These are phyloP conservation scores for Apostasia shenzhenica DNA, from an alignment of 106 monocot genomes.

Conservation along the genomic window DNA sequence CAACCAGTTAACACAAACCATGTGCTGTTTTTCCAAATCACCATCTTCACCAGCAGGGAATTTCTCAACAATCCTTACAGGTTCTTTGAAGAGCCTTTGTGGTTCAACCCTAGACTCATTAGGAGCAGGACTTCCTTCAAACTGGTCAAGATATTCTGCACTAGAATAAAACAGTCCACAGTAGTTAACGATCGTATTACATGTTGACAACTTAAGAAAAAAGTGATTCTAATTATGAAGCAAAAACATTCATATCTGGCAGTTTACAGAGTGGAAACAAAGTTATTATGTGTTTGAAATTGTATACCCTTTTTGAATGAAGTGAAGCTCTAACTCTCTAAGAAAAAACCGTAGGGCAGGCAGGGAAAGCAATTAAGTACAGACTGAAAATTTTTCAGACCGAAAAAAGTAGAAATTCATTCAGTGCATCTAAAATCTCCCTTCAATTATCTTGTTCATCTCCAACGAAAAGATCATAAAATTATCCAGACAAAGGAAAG, in stretches of 20 bases:
- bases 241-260: background rate
- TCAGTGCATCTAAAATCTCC: too few relatives aligned
- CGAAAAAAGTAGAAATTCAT: too few relatives aligned
- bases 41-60: slow-evolving; percentile 79
- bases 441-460: too few relatives aligned
- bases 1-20: slow-evolving; percentile 96
- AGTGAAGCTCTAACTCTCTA: too few relatives aligned
- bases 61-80: slow-evolving; percentile 70
- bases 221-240: background rate
- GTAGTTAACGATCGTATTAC: background rate
- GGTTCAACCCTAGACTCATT: slow-evolving; percentile 76
- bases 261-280: too few relatives aligned
- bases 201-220: background rate
- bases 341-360: too few relatives aligned
- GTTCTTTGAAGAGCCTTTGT: slow-evolving; percentile 81
- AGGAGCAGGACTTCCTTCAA: slow-evolving; percentile 50
- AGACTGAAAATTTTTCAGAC: too few relatives aligned
- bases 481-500: too few relatives aligned
- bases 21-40: slow-evolving; percentile 78
- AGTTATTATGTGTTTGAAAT: too few relatives aligned
- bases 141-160: slow-evolving; percentile 90
- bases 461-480: too few relatives aligned
- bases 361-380: too few relatives aligned
- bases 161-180: background rate
- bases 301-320: too few relatives aligned